Percentiles rank a stretch among this genome's conserved stretches.
Conservation (phyloP, 1,139 yeast genomes). For the Trichomonascaceae sp. region DNA sequence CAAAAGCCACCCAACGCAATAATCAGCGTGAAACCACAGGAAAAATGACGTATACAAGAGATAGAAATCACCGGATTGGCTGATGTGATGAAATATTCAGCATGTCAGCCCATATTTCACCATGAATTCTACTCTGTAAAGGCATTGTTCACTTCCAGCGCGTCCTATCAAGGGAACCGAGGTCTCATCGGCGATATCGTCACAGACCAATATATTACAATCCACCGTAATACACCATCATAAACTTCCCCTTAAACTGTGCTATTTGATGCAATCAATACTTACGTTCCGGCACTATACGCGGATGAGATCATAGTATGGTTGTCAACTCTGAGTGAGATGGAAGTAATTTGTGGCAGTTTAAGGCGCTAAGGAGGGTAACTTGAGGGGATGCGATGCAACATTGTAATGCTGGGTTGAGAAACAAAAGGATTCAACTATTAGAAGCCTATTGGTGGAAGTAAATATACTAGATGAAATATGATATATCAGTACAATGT, state of each 20-base stretch:
- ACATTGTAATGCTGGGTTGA: background rate
- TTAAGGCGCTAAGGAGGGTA: constrained; percentile 2
- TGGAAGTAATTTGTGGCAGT: background rate
- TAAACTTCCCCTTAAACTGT: background rate
- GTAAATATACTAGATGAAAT: no score
- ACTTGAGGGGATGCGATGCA: background rate
- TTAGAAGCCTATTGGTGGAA: no score
- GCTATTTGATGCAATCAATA: constrained; percentile 5
- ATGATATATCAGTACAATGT: no score
- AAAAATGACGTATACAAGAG: background rate
- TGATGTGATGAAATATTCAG: background rate
- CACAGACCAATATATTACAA: background rate
- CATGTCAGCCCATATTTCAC: background rate
- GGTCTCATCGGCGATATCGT: background rate
- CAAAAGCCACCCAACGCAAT: background rate
- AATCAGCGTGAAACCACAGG: background rate
- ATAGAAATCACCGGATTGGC: background rate
- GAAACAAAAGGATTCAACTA: no score
- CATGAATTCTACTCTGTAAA: no score
- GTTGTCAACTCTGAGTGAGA: background rate
- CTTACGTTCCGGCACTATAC: constrained; percentile 31
- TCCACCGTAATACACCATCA: background rate
- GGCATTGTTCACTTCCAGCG: background rate
- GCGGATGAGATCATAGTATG: constrained; percentile 24
- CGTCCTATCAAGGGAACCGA: background rate